phyloP scores from a whole-genome alignment of 768 basidiomycete genomes.

The Leccinum disarticulatum region DNA sequence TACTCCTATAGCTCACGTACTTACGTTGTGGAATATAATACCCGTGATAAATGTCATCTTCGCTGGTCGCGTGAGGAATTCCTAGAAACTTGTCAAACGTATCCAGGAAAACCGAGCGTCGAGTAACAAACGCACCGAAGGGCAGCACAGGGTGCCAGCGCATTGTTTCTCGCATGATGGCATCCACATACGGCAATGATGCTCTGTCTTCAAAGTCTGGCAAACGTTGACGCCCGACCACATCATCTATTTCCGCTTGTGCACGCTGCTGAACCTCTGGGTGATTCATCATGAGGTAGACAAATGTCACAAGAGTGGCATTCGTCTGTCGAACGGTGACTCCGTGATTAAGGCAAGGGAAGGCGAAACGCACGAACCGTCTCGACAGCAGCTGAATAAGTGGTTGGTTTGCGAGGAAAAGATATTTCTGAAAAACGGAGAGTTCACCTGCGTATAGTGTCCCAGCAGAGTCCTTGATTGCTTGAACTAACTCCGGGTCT shows the following conservation, averaged over 20 bases:
- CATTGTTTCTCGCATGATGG: not conserved
- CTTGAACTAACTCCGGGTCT: not conserved
- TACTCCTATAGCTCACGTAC: not conserved
- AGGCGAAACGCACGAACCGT: not conserved
- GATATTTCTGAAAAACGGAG: not conserved
- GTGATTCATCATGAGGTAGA: constrained; percentile 33
- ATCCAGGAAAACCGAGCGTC: not conserved
- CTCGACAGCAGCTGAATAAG: not conserved
- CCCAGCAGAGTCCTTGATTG: constrained; percentile 1
- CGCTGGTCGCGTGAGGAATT: not conserved
- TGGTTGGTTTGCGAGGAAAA: not conserved
- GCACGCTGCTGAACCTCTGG: constrained; percentile 15
- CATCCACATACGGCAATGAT: not conserved
- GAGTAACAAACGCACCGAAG: not conserved
- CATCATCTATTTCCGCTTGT: constrained; percentile 1
- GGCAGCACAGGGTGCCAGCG: not conserved
- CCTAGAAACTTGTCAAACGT: not conserved
- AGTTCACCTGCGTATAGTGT: constrained; percentile 20
- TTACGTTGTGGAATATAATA: not conserved
- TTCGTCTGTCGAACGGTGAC: constrained; percentile 21
- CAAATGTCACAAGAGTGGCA: constrained; percentile 21
- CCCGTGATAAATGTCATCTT: not conserved
- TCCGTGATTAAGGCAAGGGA: not conserved
- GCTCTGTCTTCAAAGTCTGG: not conserved
- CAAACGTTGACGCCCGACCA: not conserved